Evolutionary conservation across 1,284 basidiomycete genomes (phyloP), one percentile per base, ranked within the genome.

Genomic region (Melanopsichium pennsylvanicum): DNA sequence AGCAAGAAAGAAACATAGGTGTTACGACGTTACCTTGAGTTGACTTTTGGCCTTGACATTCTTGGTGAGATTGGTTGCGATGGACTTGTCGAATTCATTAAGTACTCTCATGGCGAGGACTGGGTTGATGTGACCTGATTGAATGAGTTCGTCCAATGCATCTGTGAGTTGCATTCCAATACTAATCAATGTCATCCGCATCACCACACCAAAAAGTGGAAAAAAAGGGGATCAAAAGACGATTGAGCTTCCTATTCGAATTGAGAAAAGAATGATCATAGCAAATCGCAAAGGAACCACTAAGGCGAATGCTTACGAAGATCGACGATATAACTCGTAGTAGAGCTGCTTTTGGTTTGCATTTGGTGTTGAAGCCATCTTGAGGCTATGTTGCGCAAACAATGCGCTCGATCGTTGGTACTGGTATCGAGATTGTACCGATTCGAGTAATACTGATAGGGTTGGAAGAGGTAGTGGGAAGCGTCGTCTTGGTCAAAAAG

Each of bases 141-240:
- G 96, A 79, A 98, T 98, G 62, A 98, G 87, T 84, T 98, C 95
- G 84, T 98, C 95, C 74, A 98, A 88, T 67, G 95, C 93, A 85
- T 98, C 95, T n/a, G 95, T 97, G 51, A 98, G 86, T 39, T 95
- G 93, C 86, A 94, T 92, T 35, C 95, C 95, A 82, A 97, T 92
- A 72, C 95, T 97, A n/a, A n/a, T n/a, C n/a, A n/a, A n/a, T n/a
- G n/a, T n/a, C n/a, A n/a, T n/a, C n/a, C n/a, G n/a, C n/a, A n/a
- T n/a, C n/a, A n/a, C n/a, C n/a, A n/a, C n/a, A n/a, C n/a, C n/a
- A n/a, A n/a, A n/a, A n/a, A n/a, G n/a, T n/a, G n/a, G n/a, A n/a
- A n/a, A n/a, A n/a, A n/a, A n/a, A n/a, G n/a, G n/a, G n/a, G n/a
- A n/a, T n/a, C n/a, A n/a, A n/a, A n/a, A n/a, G n/a, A n/a, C n/a